Conservation (phyloP, 345 rosid species). For the Eucalyptus virginea region DNA sequence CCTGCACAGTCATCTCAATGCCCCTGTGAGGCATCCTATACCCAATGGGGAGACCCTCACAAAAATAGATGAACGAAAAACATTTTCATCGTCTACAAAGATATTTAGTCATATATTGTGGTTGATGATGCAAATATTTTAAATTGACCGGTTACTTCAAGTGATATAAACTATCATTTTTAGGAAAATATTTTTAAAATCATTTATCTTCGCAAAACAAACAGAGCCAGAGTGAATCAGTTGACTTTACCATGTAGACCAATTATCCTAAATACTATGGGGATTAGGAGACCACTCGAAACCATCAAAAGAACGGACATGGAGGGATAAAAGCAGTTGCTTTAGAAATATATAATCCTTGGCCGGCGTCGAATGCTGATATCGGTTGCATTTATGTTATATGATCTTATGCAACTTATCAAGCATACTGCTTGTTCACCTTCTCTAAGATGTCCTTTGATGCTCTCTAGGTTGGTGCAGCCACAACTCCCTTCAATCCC, state of each 20-base stretch:
- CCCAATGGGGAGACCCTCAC: too few relatives aligned
- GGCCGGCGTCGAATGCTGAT: not conserved
- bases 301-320: not conserved
- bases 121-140: too few relatives aligned
- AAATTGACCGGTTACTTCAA: too few relatives aligned
- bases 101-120: too few relatives aligned
- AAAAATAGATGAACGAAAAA: too few relatives aligned
- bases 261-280: not conserved
- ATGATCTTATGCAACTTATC: constrained; percentile 65
- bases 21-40: too few relatives aligned
- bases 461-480: too few relatives aligned
- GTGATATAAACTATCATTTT: too few relatives aligned
- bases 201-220: too few relatives aligned
- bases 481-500: not conserved
- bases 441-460: not conserved
- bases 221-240: not conserved
- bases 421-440: not conserved
- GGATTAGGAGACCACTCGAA: constrained; percentile 3
- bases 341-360: not conserved
- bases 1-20: too few relatives aligned
- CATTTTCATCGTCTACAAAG: too few relatives aligned
- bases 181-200: too few relatives aligned
- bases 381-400: constrained; percentile 1
- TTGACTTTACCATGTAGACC: not conserved
- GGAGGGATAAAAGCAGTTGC: constrained; percentile 8